Evolutionary conservation across 116 monocot species (phyloP).

Genomic region (Papilionanthe hybrid): DNA sequence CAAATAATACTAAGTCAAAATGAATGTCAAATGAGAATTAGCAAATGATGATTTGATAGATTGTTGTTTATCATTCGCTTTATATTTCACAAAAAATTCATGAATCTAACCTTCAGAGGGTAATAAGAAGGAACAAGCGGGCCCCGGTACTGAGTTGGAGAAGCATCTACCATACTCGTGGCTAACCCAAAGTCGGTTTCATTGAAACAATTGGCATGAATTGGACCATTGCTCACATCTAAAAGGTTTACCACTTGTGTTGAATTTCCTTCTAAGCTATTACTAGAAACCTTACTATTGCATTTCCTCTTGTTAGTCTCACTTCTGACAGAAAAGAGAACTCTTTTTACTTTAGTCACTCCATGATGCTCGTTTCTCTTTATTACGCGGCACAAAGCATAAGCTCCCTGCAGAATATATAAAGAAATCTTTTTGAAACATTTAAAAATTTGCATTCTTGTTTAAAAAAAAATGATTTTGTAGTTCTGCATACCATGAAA

Average conservation of each 20-base stretch:
- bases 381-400: constrained; percentile 68
- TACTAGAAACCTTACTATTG: constrained; percentile 5
- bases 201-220: constrained; percentile 14
- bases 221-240: constrained; percentile 14
- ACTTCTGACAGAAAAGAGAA: constrained; percentile 3
- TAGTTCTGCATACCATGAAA: constrained; percentile 43
- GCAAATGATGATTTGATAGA: too few species aligned
- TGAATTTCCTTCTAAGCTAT: constrained; percentile 13
- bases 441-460: not conserved
- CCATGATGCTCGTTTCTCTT: constrained; percentile 46
- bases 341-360: constrained; percentile 26
- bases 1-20: too few species aligned
- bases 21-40: too few species aligned
- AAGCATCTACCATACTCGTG: constrained; percentile 12
- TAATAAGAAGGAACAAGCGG: not conserved
- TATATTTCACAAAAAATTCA: not conserved
- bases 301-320: constrained; percentile 7
- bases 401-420: constrained; percentile 50
- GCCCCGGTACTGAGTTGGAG: not conserved
- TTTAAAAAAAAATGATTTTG: not conserved
- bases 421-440: not conserved
- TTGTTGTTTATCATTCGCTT: too few species aligned
- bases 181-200: constrained; percentile 7
- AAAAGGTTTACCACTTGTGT: constrained; percentile 8
- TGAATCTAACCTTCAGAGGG: not conserved